phyloP scores from a whole-genome alignment of 805 yeast genomes.

The Yamadazyma kitorensis region DNA sequence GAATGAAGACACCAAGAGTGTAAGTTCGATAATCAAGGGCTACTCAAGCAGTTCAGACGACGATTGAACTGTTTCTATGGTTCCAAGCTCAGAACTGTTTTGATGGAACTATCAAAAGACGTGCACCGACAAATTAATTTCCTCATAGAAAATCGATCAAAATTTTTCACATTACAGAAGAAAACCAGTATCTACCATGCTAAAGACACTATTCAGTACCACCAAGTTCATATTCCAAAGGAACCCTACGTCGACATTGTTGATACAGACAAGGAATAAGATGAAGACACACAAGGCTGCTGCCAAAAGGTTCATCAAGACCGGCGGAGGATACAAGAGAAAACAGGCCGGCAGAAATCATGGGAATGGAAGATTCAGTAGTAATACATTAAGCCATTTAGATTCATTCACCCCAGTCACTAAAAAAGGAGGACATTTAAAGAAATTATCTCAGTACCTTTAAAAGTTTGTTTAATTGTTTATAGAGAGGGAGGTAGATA shows the following conservation, averaged over 20 bases:
- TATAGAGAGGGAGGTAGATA: no score
- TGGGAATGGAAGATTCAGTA: conserved; percentile 88
- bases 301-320: conserved; percentile 81
- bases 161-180: no score
- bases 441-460: conserved; percentile 44
- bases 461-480: no score
- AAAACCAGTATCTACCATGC: no score
- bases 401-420: conserved; percentile 57
- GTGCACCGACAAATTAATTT: no score
- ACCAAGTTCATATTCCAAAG: conserved; percentile 7
- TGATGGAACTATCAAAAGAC: no score
- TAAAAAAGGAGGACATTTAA: conserved; percentile 51
- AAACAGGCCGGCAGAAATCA: conserved; percentile 82
- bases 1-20: no score
- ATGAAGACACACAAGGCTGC: conserved; percentile 86
- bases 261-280: conserved; percentile 40
- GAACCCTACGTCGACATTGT: conserved; percentile 7
- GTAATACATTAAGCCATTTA: conserved; percentile 54
- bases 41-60: no score
- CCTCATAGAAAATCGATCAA: no score
- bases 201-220: not conserved
- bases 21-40: no score
- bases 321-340: conserved; percentile 58
- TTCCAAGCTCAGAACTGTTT: no score
- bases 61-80: no score